phyloP scores from a whole-genome alignment of 805 yeast genomes.

The Kazachstania taianensis region DNA sequence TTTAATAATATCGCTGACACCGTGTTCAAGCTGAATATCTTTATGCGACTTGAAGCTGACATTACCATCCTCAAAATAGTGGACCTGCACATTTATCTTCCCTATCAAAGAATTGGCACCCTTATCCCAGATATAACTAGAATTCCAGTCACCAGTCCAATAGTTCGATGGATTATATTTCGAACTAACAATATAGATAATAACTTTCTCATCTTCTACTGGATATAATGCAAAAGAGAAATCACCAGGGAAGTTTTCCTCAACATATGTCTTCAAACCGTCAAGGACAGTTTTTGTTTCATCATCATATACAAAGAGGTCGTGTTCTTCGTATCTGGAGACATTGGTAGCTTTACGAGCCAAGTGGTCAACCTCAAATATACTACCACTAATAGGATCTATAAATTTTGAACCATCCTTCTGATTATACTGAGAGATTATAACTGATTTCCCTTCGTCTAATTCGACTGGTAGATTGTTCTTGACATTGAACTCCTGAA shows the following conservation, averaged over 20 bases:
- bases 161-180: constrained; percentile 65
- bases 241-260: constrained; percentile 58
- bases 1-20: constrained; percentile 29
- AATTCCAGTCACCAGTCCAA: constrained; percentile 85
- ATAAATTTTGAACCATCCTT: constrained; percentile 42
- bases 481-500: constrained; percentile 34
- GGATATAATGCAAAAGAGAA: constrained; percentile 36
- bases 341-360: constrained; percentile 41
- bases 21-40: constrained; percentile 15
- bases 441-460: constrained; percentile 28
- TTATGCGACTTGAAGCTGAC: constrained; percentile 55
- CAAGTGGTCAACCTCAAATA: constrained; percentile 52
- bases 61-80: constrained; percentile 93
- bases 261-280: constrained; percentile 38
- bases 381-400: constrained; percentile 40
- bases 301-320: constrained; percentile 8
- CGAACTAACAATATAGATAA: constrained; percentile 57
- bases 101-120: constrained; percentile 37
- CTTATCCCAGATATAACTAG: constrained; percentile 43
- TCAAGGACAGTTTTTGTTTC: constrained; percentile 13
- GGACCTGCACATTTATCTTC: constrained; percentile 58
- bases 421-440: constrained; percentile 44
- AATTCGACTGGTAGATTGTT: constrained; percentile 27
- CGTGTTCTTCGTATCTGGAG: constrained; percentile 28
- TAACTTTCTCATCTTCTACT: constrained; percentile 20